A percentile compares a stretch with the other conserved stretches of the same genome.
phyloP scores from a whole-genome alignment of 139 green algal species.

The Chlamydomonas incerta region DNA sequence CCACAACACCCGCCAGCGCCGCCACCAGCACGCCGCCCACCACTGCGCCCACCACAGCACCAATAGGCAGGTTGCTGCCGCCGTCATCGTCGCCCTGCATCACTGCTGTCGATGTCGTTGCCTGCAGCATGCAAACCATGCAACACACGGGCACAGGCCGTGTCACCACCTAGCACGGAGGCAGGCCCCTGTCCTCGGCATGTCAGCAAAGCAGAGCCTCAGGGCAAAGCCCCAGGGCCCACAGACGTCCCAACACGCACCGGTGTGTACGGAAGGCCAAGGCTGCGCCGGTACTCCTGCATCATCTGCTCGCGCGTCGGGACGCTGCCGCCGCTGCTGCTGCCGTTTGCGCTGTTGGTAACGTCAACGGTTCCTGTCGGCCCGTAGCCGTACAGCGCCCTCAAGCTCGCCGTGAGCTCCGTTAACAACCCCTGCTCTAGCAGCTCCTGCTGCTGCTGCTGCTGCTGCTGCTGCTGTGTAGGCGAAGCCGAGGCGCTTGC shows the following conservation, averaged over 20 bases:
- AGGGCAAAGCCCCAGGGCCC: too few relatives aligned
- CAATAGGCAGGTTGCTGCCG: not conserved
- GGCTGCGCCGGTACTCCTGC: not conserved
- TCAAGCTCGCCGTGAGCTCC: not conserved
- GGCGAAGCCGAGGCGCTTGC: too few relatives aligned
- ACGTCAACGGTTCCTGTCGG: not conserved
- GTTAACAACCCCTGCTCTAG: not conserved
- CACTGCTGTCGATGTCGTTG: not conserved
- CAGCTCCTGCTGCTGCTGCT: not conserved
- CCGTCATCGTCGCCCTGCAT: not conserved
- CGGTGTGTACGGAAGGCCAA: not conserved
- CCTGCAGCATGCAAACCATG: not conserved
- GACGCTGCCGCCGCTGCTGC: too few relatives aligned
- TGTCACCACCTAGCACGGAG: too few relatives aligned
- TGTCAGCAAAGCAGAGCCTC: too few relatives aligned
- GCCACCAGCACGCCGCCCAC: not conserved
- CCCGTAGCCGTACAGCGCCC: not conserved
- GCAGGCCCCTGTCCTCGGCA: too few relatives aligned
- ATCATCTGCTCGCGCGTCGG: not conserved
- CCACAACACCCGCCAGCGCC: not conserved
- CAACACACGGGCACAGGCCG: too few relatives aligned
- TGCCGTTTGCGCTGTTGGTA: not conserved
- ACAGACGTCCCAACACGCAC: too few relatives aligned
- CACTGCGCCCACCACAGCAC: not conserved
- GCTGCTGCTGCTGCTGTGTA: too few relatives aligned